Base-by-base conservation (phyloP, 352 stramenopile genomes). In the Phytophthora sp. region DNA sequence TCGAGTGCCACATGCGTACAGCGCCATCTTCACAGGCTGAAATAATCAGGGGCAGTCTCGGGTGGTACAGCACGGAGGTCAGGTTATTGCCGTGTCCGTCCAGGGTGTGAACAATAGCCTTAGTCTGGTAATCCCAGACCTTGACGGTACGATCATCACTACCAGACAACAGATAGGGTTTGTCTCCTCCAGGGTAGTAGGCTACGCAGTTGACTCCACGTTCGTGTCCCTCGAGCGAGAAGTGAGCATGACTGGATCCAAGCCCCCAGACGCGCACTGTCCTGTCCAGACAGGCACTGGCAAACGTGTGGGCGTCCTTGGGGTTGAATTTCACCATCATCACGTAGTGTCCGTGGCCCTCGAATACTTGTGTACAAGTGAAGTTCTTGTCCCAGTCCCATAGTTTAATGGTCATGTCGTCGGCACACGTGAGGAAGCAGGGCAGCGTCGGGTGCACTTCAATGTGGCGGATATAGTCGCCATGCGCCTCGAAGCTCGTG, bases 311-410 rank as follows among this genome's bases (percentile, higher is more conserved):
- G 36, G 91, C 96, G 77, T 99, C 98, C 79, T 99, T 99, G 15
- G 96, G 97, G 83, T 99, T 99, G 80, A 99, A 99, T 77, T 98
- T 98, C 63, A 99, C 95, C 94, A 99, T 98, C 98, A 99, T 99
- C 52, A 99, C 97, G 74, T 99, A 99, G 78, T 99, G 97, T 2
- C 88, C 86, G 79, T 99, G 98, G 46, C 97, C 89, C 62, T 96
- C 89, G 47, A 94, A 96, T 3, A 91, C 78, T 49, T 95, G 86
- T 35, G 80, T 81, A 68, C 84, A 94, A 7, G 65, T 41, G 66
- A 88, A 96, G 61, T 80, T 89, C 70, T 92, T 91, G 44, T 94
- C 83, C 96, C 97, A 99, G 82, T 99, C 96, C 97, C 98, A 99
- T 29, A 99, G 90, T 76, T 99, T 99, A 81, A 99, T 98, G 24